Base-by-base conservation (phyloP, 2,329 filamentous ascomycete species). In the Diaporthe helianthi region DNA sequence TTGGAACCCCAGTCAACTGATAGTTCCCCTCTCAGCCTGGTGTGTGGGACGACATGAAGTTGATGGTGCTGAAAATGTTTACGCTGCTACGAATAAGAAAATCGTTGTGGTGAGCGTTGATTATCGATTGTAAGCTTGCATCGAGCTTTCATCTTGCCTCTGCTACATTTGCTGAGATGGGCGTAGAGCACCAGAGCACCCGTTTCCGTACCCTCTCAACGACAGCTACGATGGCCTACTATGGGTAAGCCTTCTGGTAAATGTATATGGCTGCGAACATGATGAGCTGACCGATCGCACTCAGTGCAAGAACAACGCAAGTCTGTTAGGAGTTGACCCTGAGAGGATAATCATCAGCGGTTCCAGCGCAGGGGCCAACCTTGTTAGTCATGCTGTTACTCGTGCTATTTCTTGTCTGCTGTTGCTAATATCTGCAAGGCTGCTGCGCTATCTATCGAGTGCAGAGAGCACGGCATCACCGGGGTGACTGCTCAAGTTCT, bases 201-300 rank as follows among this genome's bases (percentile, higher is more conserved):
- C 58, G 2, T 61, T 61, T n/a, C 58, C 58, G 5, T 47, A 3
- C 10, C 58, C 58, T 13, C 41, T 61, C 2, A n/a, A 61, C 2
- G 58, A 61, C 13, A 61, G 58, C 19, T 61, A 36, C 24, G 58
- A 61, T 9, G 58, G 58, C 13, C 58, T 61, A 12, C 9, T 61
- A 10, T 61, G 55, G 55, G 55, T 61, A 33, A 33, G 55, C 1
- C 9, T 10, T 17, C 15, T 12, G 15, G 19, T 4, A 2, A 15
- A 22, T 4, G 5, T 0, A 46, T n/a, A 17, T 41, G 5, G n/a
- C 9, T 26, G 1, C 4, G 9, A 0, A 8, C 0, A 4, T 1
- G 0, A 1, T 10, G 0, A 9, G 7, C 17, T 46, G 1, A 61
- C 2, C 38, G 10, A 8, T n/a, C 1, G 6, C 31, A 0, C 33